phyloP scores from a whole-genome alignment of 768 basidiomycete species.

The Chalciporus sphaerocephalus region DNA sequence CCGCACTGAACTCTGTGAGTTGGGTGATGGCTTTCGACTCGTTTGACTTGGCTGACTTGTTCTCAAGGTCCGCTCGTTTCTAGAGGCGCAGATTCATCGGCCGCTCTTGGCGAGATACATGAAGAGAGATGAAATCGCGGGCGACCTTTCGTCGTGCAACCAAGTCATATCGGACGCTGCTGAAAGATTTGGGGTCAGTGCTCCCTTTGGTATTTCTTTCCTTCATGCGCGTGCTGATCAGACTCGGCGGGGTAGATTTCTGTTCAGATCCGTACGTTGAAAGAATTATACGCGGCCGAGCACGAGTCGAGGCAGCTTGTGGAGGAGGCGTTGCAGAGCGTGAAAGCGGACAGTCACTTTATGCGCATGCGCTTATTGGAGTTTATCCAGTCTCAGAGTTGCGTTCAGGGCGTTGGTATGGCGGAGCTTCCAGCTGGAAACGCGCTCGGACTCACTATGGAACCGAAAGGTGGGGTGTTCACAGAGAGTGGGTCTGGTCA shows the following conservation, averaged over 20 bases:
- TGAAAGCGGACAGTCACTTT: constrained; percentile 17
- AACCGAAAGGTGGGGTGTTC: not conserved
- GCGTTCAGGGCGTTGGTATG: not conserved
- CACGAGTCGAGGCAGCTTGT: constrained; percentile 20
- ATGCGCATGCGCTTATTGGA: constrained; percentile 1
- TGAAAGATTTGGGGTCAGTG: constrained; percentile 23
- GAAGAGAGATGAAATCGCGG: constrained; percentile 63
- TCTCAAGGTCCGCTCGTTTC: constrained; percentile 45
- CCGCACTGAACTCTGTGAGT: constrained; percentile 44
- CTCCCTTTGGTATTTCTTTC: not conserved
- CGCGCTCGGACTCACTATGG: constrained; percentile 6
- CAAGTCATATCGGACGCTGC: constrained; percentile 47
- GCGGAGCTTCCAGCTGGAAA: constrained; percentile 1
- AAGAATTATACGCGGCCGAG: constrained; percentile 41
- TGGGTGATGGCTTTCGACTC: not conserved
- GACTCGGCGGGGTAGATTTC: constrained; percentile 31
- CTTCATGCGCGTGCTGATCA: not conserved
- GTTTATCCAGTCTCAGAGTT: not conserved
- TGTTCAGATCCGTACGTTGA: constrained; percentile 52
- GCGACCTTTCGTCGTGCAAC: constrained; percentile 50
- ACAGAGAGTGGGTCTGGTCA: not conserved
- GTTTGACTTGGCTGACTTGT: not conserved
- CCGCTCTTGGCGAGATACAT: constrained; percentile 79
- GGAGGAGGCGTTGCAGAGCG: constrained; percentile 17
- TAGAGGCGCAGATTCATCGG: constrained; percentile 55